Percentiles rank a stretch among this genome's conserved stretches.
Conservation (phyloP, 192 early-diverging fungal species). For the Cetraspora pellucida region DNA sequence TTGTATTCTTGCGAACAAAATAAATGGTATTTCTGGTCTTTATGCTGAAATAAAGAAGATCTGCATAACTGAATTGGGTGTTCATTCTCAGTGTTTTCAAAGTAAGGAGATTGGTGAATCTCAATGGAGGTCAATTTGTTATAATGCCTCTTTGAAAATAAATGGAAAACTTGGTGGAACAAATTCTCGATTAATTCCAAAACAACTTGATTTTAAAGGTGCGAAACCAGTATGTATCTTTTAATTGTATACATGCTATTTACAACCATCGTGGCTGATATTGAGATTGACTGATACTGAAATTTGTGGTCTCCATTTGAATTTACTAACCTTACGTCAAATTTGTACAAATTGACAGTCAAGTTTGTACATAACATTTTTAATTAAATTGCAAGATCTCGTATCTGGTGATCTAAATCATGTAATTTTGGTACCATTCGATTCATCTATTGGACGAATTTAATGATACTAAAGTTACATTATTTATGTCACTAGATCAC, state of each 20-base stretch:
- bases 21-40: not conserved
- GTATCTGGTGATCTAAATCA: too few relatives aligned
- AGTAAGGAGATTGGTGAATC: conserved; percentile 36
- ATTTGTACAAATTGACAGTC: too few relatives aligned
- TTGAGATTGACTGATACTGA: too few relatives aligned
- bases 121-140: conserved; percentile 9
- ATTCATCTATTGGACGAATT: too few relatives aligned
- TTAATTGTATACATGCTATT: not conserved
- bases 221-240: conserved; percentile 27
- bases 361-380: too few relatives aligned
- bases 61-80: not conserved
- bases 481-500: too few relatives aligned
- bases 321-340: too few relatives aligned
- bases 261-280: too few relatives aligned
- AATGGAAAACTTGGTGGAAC: conserved; percentile 92
- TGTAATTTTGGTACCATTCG: too few relatives aligned
- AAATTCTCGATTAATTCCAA: conserved; percentile 80
- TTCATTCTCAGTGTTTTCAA: conserved; percentile 41
- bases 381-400: too few relatives aligned
- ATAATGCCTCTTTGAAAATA: conserved; percentile 90
- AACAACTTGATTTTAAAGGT: conserved; percentile 38
- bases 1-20: conserved; percentile 55
- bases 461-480: too few relatives aligned
- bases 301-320: too few relatives aligned
- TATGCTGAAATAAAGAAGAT: not conserved